Percentiles rank a stretch among this genome's conserved stretches.
Evolutionary conservation across 352 stramenopile species (phyloP).

Genomic region (Halophytophthora polymorphica): DNA sequence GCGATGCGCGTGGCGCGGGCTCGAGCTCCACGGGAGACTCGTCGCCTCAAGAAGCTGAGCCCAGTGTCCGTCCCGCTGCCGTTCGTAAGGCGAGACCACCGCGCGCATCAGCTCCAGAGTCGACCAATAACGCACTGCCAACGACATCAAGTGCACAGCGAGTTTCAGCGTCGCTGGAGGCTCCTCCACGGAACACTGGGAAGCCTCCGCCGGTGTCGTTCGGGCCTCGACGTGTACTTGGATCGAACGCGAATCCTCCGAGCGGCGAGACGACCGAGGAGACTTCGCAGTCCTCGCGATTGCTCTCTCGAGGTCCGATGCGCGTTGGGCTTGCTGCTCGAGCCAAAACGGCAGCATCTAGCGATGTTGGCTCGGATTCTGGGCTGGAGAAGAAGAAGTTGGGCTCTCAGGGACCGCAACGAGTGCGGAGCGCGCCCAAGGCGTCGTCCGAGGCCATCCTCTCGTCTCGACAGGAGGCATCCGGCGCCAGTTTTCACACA

Average conservation of each 20-base stretch:
- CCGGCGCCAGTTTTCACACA: conserved; percentile 29
- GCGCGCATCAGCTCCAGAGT: conserved; percentile 13
- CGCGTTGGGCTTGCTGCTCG: conserved; percentile 34
- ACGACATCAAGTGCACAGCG: conserved; percentile 1
- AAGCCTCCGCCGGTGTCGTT: too few species aligned
- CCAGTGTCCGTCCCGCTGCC: conserved; percentile 1
- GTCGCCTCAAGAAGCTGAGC: conserved; percentile 5
- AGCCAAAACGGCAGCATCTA: conserved; percentile 15
- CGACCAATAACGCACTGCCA: conserved; percentile 11
- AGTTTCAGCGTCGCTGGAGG: conserved; percentile 12
- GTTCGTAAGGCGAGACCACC: background rate
- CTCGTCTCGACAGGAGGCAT: conserved; percentile 23
- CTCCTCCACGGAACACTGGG: conserved; percentile 4
- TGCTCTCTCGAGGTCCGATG: conserved; percentile 40
- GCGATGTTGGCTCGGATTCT: conserved; percentile 14
- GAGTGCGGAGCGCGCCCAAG: conserved; percentile 34
- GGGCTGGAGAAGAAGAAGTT: conserved; percentile 24
- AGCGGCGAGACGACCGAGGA: conserved; percentile 13
- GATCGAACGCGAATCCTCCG: conserved; percentile 8
- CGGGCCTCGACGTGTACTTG: conserved; percentile 23
- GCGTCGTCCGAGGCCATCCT: conserved; percentile 18
- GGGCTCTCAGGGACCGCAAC: conserved; percentile 26
- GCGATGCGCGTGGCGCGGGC: conserved; percentile 10
- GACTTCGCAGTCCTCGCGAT: conserved; percentile 15
- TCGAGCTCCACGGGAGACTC: conserved; percentile 9